Conservation (phyloP, 1,284 basidiomycete genomes). For the Phellinidium pouzarii region DNA sequence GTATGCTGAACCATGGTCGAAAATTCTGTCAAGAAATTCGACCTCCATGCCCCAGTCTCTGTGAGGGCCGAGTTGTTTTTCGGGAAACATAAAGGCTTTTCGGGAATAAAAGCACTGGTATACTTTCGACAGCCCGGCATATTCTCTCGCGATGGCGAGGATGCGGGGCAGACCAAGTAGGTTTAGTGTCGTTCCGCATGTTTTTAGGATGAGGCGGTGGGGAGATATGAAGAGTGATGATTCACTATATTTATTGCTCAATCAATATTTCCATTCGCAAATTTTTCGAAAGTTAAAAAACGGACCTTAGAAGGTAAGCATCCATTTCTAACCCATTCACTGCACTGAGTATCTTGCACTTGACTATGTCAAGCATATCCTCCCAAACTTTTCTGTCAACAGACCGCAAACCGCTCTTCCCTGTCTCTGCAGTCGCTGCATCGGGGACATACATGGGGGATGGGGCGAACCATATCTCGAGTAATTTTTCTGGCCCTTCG, state of each 20-base stretch:
- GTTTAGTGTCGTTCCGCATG: constrained; percentile 97
- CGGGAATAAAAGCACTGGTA: constrained; percentile 95
- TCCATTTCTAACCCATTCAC: constrained; percentile 85
- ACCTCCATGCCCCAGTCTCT: constrained; percentile 94
- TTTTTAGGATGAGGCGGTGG: constrained; percentile 97
- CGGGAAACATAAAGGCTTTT: constrained; percentile 99
- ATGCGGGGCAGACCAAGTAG: constrained; percentile 90
- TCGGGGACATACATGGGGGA: constrained; percentile 55
- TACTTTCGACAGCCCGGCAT: constrained; percentile 71
- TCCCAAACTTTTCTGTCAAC: constrained; percentile 85
- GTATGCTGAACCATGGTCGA: constrained; percentile 86
- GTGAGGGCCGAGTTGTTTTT: constrained; percentile 91
- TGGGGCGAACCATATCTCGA: constrained; percentile 97
- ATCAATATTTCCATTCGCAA: neutral
- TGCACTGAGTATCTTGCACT: constrained; percentile 93
- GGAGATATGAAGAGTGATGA: constrained; percentile 95
- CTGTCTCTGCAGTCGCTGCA: constrained; percentile 31
- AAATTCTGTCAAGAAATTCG: constrained; percentile 84
- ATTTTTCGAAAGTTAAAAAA: constrained; percentile 5
- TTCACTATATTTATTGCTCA: constrained; percentile 56
- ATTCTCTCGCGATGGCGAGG: constrained; percentile 79
- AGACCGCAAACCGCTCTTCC: constrained; percentile 65
- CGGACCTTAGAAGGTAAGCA: constrained; percentile 92
- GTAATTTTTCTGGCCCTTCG: constrained; percentile 90
- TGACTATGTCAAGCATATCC: constrained; percentile 94